Evolutionary conservation across 345 rosid genomes (phyloP), one percentile per base, ranked within the genome.

Genomic region (Lepidium aucheri): DNA sequence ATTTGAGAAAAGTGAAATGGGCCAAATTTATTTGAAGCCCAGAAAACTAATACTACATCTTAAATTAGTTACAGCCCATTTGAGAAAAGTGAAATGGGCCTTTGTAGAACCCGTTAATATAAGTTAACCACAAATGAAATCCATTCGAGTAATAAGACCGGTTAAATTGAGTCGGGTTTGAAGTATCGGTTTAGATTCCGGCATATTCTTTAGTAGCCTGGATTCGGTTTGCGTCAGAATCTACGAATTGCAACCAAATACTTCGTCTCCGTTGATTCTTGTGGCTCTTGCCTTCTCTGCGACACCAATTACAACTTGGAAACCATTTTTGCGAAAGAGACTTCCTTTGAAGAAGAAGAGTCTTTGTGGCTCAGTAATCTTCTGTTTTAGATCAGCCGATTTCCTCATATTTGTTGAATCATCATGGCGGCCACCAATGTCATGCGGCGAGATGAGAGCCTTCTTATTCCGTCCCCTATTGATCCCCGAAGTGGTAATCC

Each of bases 361-460:
- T 41, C 28, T 47, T 6, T 4, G 58, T 60, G 32, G 11, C 17
- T 61, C 8, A 3, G 1, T 41, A 32, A 51, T 20, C 18, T 28
- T 32, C 18, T 39, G 41, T 40, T 70, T 70, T 8, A 34, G 35
- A 36, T 60, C 18, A 28, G 5, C 35, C 17, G 2, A 42, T 61
- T 18, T 53, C 12, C 18, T 30, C 10, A 14, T 2, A 62, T 20
- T 50, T 43, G 62, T 63, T 44, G 50, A 71, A 63, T 70, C 77
- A 92, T 24, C 3, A 26, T 89, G 98, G 96, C 98, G 61, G 63
- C 87, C 26, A 80, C 79, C 12, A 80, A 82, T 18, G 80, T 89
- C 51, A 72, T 92, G 76, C 88, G 73, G 72, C 76, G 79, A 18
- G 82, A 81, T 5, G 84, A 87, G 35, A 81, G 72, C 63, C 84